Base-by-base conservation (phyloP, 257 asterid species). In the Asclepias syriaca region DNA sequence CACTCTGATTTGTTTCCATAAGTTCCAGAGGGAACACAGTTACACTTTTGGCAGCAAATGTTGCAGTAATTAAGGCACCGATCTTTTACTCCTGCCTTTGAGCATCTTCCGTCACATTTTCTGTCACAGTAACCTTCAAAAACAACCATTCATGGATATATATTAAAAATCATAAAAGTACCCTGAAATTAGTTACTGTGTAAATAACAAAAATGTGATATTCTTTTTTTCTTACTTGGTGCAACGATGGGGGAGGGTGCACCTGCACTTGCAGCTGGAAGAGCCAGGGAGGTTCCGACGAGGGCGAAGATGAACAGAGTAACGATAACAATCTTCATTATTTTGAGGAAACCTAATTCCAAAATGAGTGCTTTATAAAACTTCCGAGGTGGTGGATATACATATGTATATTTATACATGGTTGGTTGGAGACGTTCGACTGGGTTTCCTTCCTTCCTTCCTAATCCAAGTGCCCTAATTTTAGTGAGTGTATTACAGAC, bases 1-100 rank as follows among this genome's bases (percentile, higher is more conserved):
- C 87, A 82, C 75, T 85, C 87, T 0, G 81, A 77, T 59, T 80
- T 80, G 80, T 85, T 82, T n/a, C 84, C 89, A 19, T 76, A 76
- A 0, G 84, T 85, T 18, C 89, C 89, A 1, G 84, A 80, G 27
- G 87, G 89, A 40, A 85, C 85, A 71, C 88, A 84, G 4, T 68
- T 45, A 74, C 89, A 85, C 66, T 77, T 78, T 58, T 18, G 50
- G 74, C 85, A 82, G 82, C 85, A 85, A 21, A 82, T 60, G 32
- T 77, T 51, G 72, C 87, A 85, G 68, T 77, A 78, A 10, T 63
- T 75, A 29, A 80, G 69, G 83, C 89, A 85, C 24, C 84, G 85
- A 60, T 81, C 79, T 13, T 1, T 11, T 19, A 60, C 19, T 40
- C 86, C 86, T 15, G 86, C 86, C 54, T 83, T 81, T 0, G 65